Evolutionary conservation across 768 basidiomycete genomes (phyloP), one percentile per base, ranked within the genome.

Genomic region (Leccinum barrowsii): DNA sequence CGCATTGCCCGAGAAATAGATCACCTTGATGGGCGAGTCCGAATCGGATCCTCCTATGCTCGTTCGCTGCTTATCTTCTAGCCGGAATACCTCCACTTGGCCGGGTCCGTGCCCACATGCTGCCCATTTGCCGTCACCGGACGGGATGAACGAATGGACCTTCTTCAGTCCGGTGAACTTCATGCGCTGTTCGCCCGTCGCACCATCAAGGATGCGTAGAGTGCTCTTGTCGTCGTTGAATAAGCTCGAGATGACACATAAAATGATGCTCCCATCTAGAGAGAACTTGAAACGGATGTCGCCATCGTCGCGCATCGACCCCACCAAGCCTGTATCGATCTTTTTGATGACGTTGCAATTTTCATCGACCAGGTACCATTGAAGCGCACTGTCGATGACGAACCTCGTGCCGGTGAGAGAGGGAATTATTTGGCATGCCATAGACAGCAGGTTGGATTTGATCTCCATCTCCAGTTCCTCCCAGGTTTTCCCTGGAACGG

Each of bases 1-100:
- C 3, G 56, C 60, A 22, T 64, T 53, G 10, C 48, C 49, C 8
- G 66, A 67, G 51, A 70, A 71, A 10, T 44, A 17, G 35, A 71
- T 22, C 1, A 55, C 59, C 0, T 35, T 44, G 19, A 57, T 26
- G 1, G 44, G 46, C 8, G 30, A 37, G 15, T 42, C 40, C 1
- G 2, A 49, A 6, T 37, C 13, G 6, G 55, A 10, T 3, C 15
- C 49, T 5, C 4, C 7, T 4, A 66, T n/a, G 15, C 4, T 54
- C 37, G 22, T 55, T 7, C 52, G 50, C 2, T 40, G 21, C 1
- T 10, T 13, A 28, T 21, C 35, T 5, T n/a, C 54, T 3, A 59
- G 44, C 12, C 5, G 22, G 11, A 63, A 55, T 4, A 63, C 15
- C 3, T 59, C 61, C 32, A 59, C 30, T 21, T 32, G 37, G 12